Conservation (phyloP, 2,329 filamentous ascomycete genomes). For the Cytospora mali region DNA sequence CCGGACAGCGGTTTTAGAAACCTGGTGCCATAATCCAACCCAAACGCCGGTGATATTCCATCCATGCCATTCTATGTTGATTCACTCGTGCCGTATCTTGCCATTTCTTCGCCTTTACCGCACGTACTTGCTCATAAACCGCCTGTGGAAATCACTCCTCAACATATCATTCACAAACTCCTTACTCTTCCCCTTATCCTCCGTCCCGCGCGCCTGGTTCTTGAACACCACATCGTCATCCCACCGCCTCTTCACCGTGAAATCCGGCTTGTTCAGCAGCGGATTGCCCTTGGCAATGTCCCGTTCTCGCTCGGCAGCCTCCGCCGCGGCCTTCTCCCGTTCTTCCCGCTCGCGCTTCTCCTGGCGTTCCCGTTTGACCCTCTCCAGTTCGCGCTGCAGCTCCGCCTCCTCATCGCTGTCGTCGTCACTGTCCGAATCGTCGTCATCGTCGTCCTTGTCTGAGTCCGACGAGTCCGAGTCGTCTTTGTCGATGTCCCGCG, state of each 20-base stretch:
- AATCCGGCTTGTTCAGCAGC: constrained; percentile 81
- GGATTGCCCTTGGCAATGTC: constrained; percentile 94
- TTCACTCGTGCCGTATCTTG: neutral
- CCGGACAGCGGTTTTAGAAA: neutral
- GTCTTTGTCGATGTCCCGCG: constrained; percentile 83
- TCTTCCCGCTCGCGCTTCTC: constrained; percentile 83
- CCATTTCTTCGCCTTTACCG: constrained; percentile 41
- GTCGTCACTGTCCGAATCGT: constrained; percentile 56
- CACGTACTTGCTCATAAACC: constrained; percentile 82
- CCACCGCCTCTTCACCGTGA: constrained; percentile 88
- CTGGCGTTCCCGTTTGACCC: constrained; percentile 84
- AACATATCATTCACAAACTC: constrained; percentile 97
- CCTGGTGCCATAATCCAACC: neutral
- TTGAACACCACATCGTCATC: constrained; percentile 99
- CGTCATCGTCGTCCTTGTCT: constrained; percentile 56
- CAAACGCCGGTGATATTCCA: neutral
- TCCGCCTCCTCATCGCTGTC: constrained; percentile 83
- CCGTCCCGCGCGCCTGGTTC: constrained; percentile 94
- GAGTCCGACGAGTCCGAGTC: constrained; percentile 53
- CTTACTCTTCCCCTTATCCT: constrained; percentile 83
- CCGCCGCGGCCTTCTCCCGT: constrained; percentile 75
- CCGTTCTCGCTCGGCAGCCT: constrained; percentile 80
- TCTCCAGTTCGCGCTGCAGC: constrained; percentile 88
- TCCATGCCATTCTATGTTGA: neutral
- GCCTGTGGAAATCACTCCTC: constrained; percentile 94